These are phyloP conservation scores for Alternaria angustiovoidea DNA, from an alignment of 2,329 filamentous ascomycete species.

Conservation along the genomic window DNA sequence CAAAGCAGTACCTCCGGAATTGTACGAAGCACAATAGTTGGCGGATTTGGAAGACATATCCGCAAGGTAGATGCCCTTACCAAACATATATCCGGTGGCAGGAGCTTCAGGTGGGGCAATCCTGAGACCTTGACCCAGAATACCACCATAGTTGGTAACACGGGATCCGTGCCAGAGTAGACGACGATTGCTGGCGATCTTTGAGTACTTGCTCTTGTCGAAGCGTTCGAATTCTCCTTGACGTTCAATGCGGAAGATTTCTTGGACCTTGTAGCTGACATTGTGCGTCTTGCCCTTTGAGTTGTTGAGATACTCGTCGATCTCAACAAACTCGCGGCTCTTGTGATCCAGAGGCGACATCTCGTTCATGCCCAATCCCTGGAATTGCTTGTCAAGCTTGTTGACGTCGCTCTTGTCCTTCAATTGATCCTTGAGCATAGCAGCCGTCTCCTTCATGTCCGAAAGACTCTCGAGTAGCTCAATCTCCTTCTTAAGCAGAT, in stretches of 20 bases:
- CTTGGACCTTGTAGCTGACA: constrained; percentile 67
- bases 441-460: constrained; percentile 83
- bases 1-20: constrained; percentile 74
- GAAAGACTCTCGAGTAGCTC: constrained; percentile 81
- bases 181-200: constrained; percentile 69
- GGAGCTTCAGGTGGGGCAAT: constrained; percentile 88
- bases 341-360: constrained; percentile 72
- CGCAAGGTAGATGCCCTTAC: constrained; percentile 87
- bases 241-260: constrained; percentile 86
- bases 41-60: constrained; percentile 83
- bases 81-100: constrained; percentile 84
- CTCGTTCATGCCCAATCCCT: constrained; percentile 74
- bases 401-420: constrained; percentile 63
- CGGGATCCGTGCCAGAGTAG: constrained; percentile 90
- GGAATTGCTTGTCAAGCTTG: constrained; percentile 75
- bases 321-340: constrained; percentile 69
- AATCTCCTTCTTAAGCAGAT: constrained; percentile 75
- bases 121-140: constrained; percentile 85
- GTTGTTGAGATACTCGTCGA: constrained; percentile 71
- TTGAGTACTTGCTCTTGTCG: constrained; percentile 62
- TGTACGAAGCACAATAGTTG: constrained; percentile 72
- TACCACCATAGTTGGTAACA: constrained; percentile 84
- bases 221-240: constrained; percentile 76
- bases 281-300: constrained; percentile 74
- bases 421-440: constrained; percentile 75